Percentiles rank a stretch among this genome's conserved stretches.
These are phyloP conservation scores for Cutaneotrichosporon cutaneum DNA, from an alignment of 1,284 basidiomycete species.

Conservation along the genomic window DNA sequence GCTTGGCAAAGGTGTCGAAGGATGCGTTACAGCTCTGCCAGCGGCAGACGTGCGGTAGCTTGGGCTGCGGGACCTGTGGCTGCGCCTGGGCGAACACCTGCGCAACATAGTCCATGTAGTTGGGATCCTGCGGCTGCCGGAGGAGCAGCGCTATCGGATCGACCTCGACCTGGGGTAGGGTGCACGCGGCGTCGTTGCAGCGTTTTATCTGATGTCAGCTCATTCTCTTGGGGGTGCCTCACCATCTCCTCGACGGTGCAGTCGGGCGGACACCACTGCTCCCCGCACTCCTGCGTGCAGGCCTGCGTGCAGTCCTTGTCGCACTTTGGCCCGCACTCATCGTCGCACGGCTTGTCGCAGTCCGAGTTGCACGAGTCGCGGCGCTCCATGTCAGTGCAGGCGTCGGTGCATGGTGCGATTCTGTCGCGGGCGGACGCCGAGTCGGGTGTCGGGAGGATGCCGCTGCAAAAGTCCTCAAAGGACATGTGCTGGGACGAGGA, in stretches of 20 bases:
- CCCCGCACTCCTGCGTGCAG: slow-evolving; percentile 12
- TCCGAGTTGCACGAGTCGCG: slow-evolving; percentile 8
- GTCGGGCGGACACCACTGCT: slow-evolving; percentile 17
- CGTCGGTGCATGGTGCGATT: slow-evolving; percentile 18
- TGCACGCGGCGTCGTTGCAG: slow-evolving; percentile 29
- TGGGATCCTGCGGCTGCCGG: slow-evolving; percentile 5
- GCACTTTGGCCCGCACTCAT: neutral
- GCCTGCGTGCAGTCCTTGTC: neutral
- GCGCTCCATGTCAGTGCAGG: neutral
- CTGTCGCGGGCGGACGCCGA: slow-evolving; percentile 6
- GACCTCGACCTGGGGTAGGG: slow-evolving; percentile 6
- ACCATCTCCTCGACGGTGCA: slow-evolving; percentile 46
- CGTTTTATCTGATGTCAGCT: slow-evolving; percentile 37
- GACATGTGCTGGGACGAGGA: slow-evolving; percentile 1
- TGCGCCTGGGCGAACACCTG: slow-evolving; percentile 8
- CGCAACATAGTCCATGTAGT: slow-evolving; percentile 14
- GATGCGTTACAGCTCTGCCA: slow-evolving; percentile 55
- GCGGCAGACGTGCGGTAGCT: slow-evolving; percentile 43
- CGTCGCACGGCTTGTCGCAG: slow-evolving; percentile 9
- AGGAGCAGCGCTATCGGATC: slow-evolving; percentile 16
- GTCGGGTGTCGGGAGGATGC: neutral
- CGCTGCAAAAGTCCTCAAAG: neutral
- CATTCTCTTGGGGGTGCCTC: slow-evolving; percentile 8
- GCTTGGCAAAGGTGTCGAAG: slow-evolving; percentile 54
- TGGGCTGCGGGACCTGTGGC: neutral